Conservation (phyloP, 257 asterid genomes). For the Solanum ossicruentum region DNA sequence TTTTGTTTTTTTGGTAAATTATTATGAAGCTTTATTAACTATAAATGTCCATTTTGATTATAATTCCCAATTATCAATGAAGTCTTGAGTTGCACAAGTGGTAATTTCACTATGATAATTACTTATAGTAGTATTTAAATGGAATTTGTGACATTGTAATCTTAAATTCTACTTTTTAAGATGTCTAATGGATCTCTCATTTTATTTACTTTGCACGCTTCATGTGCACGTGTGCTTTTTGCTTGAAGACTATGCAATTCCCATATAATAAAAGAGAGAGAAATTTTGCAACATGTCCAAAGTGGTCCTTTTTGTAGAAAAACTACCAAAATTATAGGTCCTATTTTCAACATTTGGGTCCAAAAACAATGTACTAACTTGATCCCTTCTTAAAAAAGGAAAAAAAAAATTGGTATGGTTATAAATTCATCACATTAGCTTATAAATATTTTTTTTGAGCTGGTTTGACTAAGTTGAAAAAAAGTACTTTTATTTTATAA, state of each 20-base stretch:
- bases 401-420: not conserved
- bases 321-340: not conserved
- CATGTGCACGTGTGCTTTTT: constrained; percentile 23
- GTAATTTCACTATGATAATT: not conserved
- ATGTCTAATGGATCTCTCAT: constrained; percentile 22
- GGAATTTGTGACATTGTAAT: constrained; percentile 5
- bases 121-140: not conserved
- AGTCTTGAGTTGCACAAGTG: not conserved
- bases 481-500: too few species aligned
- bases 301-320: constrained; percentile 1
- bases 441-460: not conserved
- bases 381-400: not conserved
- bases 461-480: too few species aligned
- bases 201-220: constrained; percentile 2
- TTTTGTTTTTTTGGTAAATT: not conserved
- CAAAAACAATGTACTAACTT: constrained; percentile 1
- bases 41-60: not conserved
- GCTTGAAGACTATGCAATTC: constrained; percentile 21
- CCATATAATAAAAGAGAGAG: constrained; percentile 17
- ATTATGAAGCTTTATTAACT: not conserved
- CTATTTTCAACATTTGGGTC: not conserved
- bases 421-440: not conserved
- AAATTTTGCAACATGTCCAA: not conserved
- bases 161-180: constrained; percentile 11
- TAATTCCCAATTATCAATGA: not conserved